Evolutionary conservation across 1,284 basidiomycete genomes (phyloP).

Genomic region (Malassezia slooffiae): DNA sequence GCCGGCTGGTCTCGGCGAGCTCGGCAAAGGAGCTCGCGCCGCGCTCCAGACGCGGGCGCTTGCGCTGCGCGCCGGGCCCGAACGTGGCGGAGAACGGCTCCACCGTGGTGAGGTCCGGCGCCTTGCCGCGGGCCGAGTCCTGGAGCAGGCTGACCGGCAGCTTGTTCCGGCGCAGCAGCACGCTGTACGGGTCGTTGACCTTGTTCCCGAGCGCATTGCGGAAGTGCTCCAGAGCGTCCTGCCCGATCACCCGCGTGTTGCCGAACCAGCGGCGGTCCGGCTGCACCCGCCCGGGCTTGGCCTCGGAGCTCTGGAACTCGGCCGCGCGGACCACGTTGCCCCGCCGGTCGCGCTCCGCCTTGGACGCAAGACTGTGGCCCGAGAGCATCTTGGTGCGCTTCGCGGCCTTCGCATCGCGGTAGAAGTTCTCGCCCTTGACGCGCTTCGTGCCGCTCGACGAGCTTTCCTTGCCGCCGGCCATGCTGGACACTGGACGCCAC

Average conservation of each 20-base stretch:
- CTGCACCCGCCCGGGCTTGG: slow-evolving; percentile 44
- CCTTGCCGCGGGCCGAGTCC: slow-evolving; percentile 35
- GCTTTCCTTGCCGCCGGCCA: slow-evolving; percentile 31
- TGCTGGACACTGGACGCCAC: slow-evolving; percentile 12
- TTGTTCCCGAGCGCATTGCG: slow-evolving; percentile 35
- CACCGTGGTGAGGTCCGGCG: slow-evolving; percentile 33
- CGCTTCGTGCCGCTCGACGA: slow-evolving; percentile 28
- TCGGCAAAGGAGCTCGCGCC: slow-evolving; percentile 38
- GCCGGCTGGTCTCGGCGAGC: slow-evolving; percentile 30
- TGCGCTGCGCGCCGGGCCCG: slow-evolving; percentile 42
- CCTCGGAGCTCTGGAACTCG: slow-evolving; percentile 43
- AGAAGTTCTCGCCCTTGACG: slow-evolving; percentile 44
- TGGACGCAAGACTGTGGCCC: slow-evolving; percentile 37
- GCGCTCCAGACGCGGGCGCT: slow-evolving; percentile 41
- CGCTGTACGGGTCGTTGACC: slow-evolving; percentile 43
- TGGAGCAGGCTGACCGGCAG: slow-evolving; percentile 45
- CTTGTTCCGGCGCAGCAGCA: slow-evolving; percentile 42
- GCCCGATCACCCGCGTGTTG: slow-evolving; percentile 81
- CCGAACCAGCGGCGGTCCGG: slow-evolving; percentile 49
- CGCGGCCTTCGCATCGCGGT: slow-evolving; percentile 44
- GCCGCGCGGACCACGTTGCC: slow-evolving; percentile 41
- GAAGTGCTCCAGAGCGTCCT: slow-evolving; percentile 52
- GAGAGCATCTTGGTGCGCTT: slow-evolving; percentile 43
- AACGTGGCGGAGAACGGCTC: slow-evolving; percentile 42
- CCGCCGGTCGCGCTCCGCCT: slow-evolving; percentile 39